Conservation (phyloP, 2,329 filamentous ascomycete species). For the Colletotrichum aenigma region DNA sequence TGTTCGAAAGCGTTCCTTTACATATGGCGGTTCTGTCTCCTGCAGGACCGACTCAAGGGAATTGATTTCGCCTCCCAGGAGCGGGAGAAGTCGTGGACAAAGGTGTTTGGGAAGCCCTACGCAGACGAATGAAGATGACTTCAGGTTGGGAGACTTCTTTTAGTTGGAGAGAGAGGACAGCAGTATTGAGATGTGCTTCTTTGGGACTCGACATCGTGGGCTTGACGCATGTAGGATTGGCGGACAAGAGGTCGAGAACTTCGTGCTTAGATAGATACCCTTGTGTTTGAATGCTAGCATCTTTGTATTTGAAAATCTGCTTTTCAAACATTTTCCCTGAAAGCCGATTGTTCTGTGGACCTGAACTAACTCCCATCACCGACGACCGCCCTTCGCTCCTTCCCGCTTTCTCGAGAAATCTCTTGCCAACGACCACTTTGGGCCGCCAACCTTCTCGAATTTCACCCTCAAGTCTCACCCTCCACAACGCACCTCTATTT, state of each 20-base stretch:
- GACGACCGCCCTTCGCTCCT: neutral
- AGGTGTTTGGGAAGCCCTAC: neutral
- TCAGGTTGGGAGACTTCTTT: rapidly evolving
- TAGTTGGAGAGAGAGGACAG: neutral
- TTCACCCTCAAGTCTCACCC: too few species aligned
- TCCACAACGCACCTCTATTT: neutral
- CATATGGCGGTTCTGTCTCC: neutral
- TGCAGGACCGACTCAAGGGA: neutral
- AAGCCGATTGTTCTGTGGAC: neutral
- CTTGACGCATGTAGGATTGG: neutral
- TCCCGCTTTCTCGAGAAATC: neutral
- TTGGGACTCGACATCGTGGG: neutral
- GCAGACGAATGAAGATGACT: neutral
- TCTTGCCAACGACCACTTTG: too few species aligned
- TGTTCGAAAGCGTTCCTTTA: neutral
- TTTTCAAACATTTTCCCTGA: rapidly evolving
- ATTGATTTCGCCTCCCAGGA: neutral
- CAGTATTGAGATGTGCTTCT: neutral
- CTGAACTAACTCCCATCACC: rapidly evolving
- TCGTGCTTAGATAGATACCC: neutral
- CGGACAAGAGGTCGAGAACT: neutral
- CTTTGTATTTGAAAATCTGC: neutral
- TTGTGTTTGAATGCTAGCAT: neutral
- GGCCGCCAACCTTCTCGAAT: neutral
- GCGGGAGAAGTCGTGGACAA: neutral